Evolutionary conservation across 257 asterid species (phyloP).

Genomic region (Plantago elongata): DNA sequence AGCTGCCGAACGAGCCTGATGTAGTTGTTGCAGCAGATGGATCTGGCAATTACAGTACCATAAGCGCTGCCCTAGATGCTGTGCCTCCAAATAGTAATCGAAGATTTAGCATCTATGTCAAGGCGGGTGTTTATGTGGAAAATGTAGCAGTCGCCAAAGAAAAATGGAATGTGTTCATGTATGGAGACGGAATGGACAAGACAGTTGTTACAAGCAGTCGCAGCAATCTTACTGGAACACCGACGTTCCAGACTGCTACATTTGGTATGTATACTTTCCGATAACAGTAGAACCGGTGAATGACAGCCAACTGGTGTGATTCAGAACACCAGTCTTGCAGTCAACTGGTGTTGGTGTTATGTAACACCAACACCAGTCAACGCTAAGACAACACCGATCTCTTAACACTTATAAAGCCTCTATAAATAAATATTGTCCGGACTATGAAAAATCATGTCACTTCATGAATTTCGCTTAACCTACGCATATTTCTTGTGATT

Average conservation of each 20-base stretch:
- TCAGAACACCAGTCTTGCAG: too few relatives aligned
- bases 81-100: constrained; percentile 14
- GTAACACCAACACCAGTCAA: too few relatives aligned
- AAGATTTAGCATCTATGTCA: constrained; percentile 29
- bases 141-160: constrained; percentile 16
- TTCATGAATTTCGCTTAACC: too few relatives aligned
- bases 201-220: constrained; percentile 25
- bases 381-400: too few relatives aligned
- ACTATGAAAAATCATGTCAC: too few relatives aligned
- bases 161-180: constrained; percentile 26
- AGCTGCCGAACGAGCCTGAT: not conserved
- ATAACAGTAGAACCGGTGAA: not conserved
- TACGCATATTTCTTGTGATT: not conserved
- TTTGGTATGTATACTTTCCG: constrained; percentile 15
- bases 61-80: constrained; percentile 24
- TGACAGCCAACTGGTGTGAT: too few relatives aligned
- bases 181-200: constrained; percentile 30
- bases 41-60: constrained; percentile 27
- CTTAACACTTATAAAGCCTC: too few relatives aligned
- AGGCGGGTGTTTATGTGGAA: constrained; percentile 27
- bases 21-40: constrained; percentile 37
- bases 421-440: too few relatives aligned
- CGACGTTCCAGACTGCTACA: constrained; percentile 20
- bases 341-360: too few relatives aligned
- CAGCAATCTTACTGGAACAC: constrained; percentile 3